Conservation (phyloP, 202 grass and related monocot species). For the Elaeis oleifera region DNA sequence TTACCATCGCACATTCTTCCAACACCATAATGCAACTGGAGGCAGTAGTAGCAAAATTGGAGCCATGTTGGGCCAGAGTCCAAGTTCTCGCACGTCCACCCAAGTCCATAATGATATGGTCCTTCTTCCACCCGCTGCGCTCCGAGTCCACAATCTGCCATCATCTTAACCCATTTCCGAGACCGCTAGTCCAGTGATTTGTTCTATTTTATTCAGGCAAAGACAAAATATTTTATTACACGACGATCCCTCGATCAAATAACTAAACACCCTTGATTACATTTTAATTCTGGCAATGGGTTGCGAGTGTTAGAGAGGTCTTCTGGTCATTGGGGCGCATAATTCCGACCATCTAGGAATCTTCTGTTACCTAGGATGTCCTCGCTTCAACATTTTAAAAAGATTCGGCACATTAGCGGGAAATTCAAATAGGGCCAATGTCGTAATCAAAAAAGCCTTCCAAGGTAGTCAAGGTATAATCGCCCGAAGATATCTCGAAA, state of each 20-base stretch:
- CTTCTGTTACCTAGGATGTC: too few relatives aligned
- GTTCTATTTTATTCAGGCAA: background rate
- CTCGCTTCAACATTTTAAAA: constrained; percentile 3
- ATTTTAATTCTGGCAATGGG: too few relatives aligned
- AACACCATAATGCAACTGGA: too few relatives aligned
- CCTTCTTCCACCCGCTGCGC: background rate
- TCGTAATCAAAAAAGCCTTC: constrained; percentile 4
- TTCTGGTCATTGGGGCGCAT: too few relatives aligned
- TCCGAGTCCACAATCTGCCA: too few relatives aligned
- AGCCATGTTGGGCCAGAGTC: background rate
- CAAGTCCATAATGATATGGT: background rate
- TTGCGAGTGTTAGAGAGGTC: too few relatives aligned
- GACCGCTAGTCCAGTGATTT: too few relatives aligned
- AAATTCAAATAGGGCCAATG: constrained; percentile 22
- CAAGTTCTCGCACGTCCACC: too few relatives aligned
- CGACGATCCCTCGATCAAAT: background rate
- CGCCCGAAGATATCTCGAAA: background rate
- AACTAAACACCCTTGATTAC: background rate
- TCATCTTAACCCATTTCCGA: too few relatives aligned
- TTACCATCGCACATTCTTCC: too few relatives aligned
- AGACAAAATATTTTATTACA: background rate
- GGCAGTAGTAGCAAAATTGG: background rate
- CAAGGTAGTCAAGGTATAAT: background rate
- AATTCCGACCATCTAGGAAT: too few relatives aligned
- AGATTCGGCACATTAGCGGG: constrained; percentile 18